A percentile compares a stretch with the other conserved stretches of the same genome.
Evolutionary conservation across 148 eudicot species (phyloP).

Genomic region (Nyssa sinensis): DNA sequence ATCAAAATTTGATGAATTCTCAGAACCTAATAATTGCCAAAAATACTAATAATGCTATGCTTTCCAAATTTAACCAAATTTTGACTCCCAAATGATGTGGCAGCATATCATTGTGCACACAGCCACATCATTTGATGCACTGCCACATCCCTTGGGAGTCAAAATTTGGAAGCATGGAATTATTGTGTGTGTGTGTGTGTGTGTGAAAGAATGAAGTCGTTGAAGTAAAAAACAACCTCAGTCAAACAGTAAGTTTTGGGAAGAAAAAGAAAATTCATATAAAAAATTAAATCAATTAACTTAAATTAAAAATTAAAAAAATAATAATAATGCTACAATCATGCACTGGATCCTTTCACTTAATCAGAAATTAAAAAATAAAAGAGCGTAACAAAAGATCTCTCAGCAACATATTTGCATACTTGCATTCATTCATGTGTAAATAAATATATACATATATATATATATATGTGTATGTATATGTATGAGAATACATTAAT

Average conservation of each 20-base stretch:
- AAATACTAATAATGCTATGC: too few species aligned
- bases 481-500: not conserved
- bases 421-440: not conserved
- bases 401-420: not conserved
- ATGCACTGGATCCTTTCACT: not conserved
- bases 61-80: too few species aligned
- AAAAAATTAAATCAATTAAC: not conserved
- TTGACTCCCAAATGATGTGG: too few species aligned
- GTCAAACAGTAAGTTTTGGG: not conserved
- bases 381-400: not conserved
- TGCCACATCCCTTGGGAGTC: too few species aligned
- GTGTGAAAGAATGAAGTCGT: not conserved
- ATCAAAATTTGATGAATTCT: constrained; percentile 2
- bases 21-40: not conserved
- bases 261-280: not conserved
- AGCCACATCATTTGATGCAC: too few species aligned
- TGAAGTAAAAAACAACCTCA: not conserved
- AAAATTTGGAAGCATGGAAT: too few species aligned
- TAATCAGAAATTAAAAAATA: too few species aligned
- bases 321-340: not conserved
- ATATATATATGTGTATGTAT: not conserved
- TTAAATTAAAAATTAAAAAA: not conserved
- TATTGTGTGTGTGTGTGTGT: not conserved
- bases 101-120: too few species aligned
- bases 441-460: not conserved